Percentiles rank a stretch among this genome's conserved stretches.
Conservation (phyloP, 768 basidiomycete species). For the Kockovaella imperatae region DNA sequence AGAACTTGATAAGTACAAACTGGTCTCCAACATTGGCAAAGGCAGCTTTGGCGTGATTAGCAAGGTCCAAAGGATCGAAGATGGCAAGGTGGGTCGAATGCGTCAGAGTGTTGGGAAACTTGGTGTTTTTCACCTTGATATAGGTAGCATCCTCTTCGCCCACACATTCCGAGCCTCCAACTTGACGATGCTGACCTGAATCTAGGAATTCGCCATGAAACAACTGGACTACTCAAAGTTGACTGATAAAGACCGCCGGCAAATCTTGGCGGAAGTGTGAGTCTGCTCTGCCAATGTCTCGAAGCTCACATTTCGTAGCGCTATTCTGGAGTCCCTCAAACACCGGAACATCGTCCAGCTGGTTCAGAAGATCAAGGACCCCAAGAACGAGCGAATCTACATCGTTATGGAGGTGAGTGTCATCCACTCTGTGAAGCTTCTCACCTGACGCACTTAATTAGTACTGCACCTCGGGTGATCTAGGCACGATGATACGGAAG, state of each 20-base stretch:
- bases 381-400: conserved; percentile 81
- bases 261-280: conserved; percentile 96
- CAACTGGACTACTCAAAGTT: conserved; percentile 97
- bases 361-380: conserved; percentile 62
- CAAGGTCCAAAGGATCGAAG: conserved; percentile 77
- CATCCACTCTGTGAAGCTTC: background rate
- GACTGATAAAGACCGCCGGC: conserved; percentile 90
- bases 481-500: conserved; percentile 72
- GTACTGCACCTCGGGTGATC: conserved; percentile 94
- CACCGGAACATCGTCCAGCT: conserved; percentile 85
- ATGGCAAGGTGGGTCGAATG: conserved; percentile 62
- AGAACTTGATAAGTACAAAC: conserved; percentile 67
- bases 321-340: conserved; percentile 89
- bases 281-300: conserved; percentile 41
- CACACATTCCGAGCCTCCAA: background rate
- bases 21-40: conserved; percentile 87
- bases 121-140: no score
- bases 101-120: no score
- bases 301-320: conserved; percentile 50
- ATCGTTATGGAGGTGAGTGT: conserved; percentile 78
- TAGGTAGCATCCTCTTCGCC: no score
- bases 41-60: conserved; percentile 97
- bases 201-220: conserved; percentile 66
- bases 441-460: conserved; percentile 12
- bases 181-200: background rate